Percentiles rank a stretch among this genome's conserved stretches.
Evolutionary conservation across 1,284 basidiomycete species (phyloP).

Genomic region (Irpex sp.): DNA sequence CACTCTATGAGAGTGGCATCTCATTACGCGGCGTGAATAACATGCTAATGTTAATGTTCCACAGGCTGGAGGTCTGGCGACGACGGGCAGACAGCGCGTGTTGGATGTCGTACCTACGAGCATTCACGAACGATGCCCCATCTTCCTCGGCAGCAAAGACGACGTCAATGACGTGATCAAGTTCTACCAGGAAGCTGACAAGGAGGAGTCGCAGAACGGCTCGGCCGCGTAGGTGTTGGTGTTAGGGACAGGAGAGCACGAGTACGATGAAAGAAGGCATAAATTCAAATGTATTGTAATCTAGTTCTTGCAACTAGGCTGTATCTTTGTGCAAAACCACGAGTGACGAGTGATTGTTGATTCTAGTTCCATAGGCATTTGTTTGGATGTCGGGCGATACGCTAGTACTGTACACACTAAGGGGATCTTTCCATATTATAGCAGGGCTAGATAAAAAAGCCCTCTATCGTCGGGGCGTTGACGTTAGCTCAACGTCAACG

Average conservation of each 20-base stretch:
- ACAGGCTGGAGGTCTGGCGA: slow-evolving; percentile 94
- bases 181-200: slow-evolving; percentile 52
- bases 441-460: too few relatives aligned
- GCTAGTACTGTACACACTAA: too few relatives aligned
- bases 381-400: too few relatives aligned
- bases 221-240: background rate
- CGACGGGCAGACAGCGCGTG: slow-evolving; percentile 90
- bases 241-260: background rate
- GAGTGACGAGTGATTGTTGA: too few relatives aligned
- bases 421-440: too few relatives aligned
- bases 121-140: slow-evolving; percentile 92
- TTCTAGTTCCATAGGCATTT: too few relatives aligned
- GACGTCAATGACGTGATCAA: slow-evolving; percentile 90
- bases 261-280: background rate
- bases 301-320: background rate
- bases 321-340: too few relatives aligned
- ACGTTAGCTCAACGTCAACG: too few relatives aligned
- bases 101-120: slow-evolving; percentile 86
- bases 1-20: too few relatives aligned
- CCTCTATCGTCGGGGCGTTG: too few relatives aligned
- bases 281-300: background rate
- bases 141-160: slow-evolving; percentile 93
- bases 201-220: slow-evolving; percentile 13
- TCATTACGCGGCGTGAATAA: too few relatives aligned
- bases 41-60: background rate